These are phyloP conservation scores for Apiotrichum gamsii DNA, from an alignment of 1,284 basidiomycete genomes.

Conservation along the genomic window DNA sequence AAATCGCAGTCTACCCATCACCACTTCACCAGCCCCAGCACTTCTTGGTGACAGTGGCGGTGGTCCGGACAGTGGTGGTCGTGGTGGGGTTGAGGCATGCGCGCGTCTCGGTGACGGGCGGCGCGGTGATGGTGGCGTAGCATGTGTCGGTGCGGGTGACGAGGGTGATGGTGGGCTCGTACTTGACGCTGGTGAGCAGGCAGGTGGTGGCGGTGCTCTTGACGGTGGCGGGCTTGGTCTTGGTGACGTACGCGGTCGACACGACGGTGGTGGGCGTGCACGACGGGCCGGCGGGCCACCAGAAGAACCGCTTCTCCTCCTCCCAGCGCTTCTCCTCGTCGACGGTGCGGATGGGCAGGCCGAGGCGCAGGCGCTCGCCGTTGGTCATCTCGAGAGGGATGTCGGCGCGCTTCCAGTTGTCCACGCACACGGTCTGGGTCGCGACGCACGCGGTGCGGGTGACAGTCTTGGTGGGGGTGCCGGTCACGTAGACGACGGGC, in stretches of 20 bases:
- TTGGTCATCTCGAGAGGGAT: slow-evolving; percentile 7
- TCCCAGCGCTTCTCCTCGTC: slow-evolving; percentile 2
- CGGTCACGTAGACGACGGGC: not conserved
- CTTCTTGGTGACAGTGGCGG: not conserved
- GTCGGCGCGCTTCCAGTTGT: slow-evolving; percentile 9
- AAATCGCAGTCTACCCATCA: too few species aligned
- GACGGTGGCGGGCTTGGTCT: slow-evolving; percentile 1
- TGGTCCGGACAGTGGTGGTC: not conserved
- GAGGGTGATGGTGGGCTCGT: not conserved
- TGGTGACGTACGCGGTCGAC: not conserved
- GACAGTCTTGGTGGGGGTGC: not conserved
- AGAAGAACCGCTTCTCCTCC: not conserved
- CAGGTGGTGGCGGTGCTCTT: slow-evolving; percentile 1
- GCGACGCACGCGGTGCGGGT: not conserved
- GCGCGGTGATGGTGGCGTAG: slow-evolving; percentile 1
- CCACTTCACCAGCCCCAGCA: not conserved
- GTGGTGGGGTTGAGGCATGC: not conserved
- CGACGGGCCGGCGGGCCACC: not conserved
- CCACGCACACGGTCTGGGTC: not conserved
- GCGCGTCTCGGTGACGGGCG: slow-evolving; percentile 1
- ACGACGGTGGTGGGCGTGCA: slow-evolving; percentile 7
- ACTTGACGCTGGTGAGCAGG: slow-evolving; percentile 1
- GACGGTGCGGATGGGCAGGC: slow-evolving; percentile 5
- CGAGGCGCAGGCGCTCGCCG: slow-evolving; percentile 4
- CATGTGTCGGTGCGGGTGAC: not conserved